Base-by-base conservation (phyloP, 2,329 filamentous ascomycete genomes). In the Aspergillus chevalieri region DNA sequence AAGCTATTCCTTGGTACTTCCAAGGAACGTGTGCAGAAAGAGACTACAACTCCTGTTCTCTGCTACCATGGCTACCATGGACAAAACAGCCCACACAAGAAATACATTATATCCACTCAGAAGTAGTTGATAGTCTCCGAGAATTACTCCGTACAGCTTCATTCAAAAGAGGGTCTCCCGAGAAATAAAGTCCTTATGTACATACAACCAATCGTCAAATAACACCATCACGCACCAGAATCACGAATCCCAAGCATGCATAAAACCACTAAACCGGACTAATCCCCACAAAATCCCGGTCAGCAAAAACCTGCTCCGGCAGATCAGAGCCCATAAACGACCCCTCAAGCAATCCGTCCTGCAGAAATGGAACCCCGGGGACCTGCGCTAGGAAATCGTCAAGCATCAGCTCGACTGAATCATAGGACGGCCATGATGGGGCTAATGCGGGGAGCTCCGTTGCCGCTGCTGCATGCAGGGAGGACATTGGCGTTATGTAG, bases 381-480 rank as follows among this genome's bases (percentile, higher is more conserved):
- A 47, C 43, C 21, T 54, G 47, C 3, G 50, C 42, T 6, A 50
- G 50, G 12, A 54, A 54, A 21, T 54, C 47, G 1, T 30, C 48
- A 8, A 54, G 36, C 26, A 52, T 39, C 44, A 50, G 43, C 9
- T 52, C 50, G 1, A 52, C 44, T 0, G 52, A 48, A 12, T 44
- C 28, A 9, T 42, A 8, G 19, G 52, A 38, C 7, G 47, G 42
- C 7, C 49, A 17, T 36, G 47, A 44, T 10, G 47, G 48, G 1
- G 44, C 48, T 36, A 50, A 14, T 24, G 39, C 12, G 39, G 39
- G 10, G 17, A 24, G 15, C 24, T 24, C 39, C 17, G 39, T 24
- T 24, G 17, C 19, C 7, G 19, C 15, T 39, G 19, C 10, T 19
- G 36, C 10, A 39, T 15, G 36, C 19, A 19, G 14, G 34, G 14